Base-by-base conservation (phyloP, 1,139 yeast species). In the Taphrina pruni region DNA sequence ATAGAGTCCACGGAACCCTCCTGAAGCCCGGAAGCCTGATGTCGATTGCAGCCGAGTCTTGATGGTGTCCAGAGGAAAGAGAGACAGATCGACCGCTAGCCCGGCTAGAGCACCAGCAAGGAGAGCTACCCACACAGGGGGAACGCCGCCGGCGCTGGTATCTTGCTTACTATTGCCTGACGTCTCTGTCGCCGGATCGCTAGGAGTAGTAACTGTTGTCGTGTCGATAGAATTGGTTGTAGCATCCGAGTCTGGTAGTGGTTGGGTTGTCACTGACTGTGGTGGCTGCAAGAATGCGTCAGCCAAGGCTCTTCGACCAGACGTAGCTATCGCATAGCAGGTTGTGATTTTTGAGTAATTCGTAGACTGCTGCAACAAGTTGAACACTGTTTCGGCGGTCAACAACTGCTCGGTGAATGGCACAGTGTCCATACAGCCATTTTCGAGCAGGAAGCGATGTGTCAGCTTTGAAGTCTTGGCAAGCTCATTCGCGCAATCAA, bases 11-110 rank as follows among this genome's bases (percentile, higher is more conserved):
- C 79, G 81, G 85, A 94, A 93, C 1, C 97, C 99, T 39, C 99
- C 99, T 78, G 93, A 93, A 35, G 79, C 81, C 78, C 91, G 90
- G 75, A 94, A 93, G 0, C 99, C 99, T 36, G 97, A 97, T 76
- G 87, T 87, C 43, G 99, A 98, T 78, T 94, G 99, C 26, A 94
- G 81, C 71, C 99, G 81, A 0, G 99, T 94, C 79, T 94, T 94
- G 72, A 94, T 75, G 1, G 99, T 95, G 75, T 95, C 99, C 57
- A 94, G 91, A 11, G 99, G 99, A 81, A 94, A 94, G 79, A 94
- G 94, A 8, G 90, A 92, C 58, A 94, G 81, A 79, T 94, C 99
- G 0, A 97, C 93, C 8, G 96, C 88, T 2, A 97, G 93, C 14
- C 99, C 99, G 1, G 99, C 97, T 73, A 96, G 88, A 17, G 91